Percentiles rank a stretch among this genome's conserved stretches.
Conservation (phyloP, 345 rosid species). For the Conringia planisiliqua region DNA sequence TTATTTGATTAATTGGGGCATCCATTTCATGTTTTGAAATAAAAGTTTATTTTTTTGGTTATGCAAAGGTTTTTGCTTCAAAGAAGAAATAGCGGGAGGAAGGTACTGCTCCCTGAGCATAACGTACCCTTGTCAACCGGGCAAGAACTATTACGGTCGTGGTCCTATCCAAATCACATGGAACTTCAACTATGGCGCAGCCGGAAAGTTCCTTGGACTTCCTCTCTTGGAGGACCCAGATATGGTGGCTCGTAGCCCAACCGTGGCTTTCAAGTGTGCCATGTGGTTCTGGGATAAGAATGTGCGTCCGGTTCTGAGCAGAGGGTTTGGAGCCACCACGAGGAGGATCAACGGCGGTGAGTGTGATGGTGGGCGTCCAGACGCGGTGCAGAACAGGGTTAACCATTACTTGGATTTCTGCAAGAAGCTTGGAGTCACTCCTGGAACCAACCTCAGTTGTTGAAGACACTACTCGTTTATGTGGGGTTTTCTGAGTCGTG, state of each 20-base stretch:
- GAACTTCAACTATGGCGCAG: conserved; percentile 50
- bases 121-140: conserved; percentile 26
- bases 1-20: no score
- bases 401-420: conserved; percentile 38
- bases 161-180: conserved; percentile 30
- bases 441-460: no score
- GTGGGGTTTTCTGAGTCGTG: no score
- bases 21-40: no score
- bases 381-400: conserved; percentile 11
- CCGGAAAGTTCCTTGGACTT: conserved; percentile 30
- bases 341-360: conserved; percentile 42
- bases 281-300: conserved; percentile 54
- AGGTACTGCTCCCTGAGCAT: conserved; percentile 25
- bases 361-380: conserved; percentile 33
- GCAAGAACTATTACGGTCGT: conserved; percentile 40
- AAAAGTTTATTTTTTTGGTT: no score
- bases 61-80: conserved; percentile 34
- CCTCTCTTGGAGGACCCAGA: conserved; percentile 41
- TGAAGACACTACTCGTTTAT: no score
- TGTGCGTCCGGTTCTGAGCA: conserved; percentile 31
- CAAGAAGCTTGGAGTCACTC: conserved; percentile 32
- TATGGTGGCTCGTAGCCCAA: conserved; percentile 28
- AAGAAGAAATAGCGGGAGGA: conserved; percentile 21
- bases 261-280: conserved; percentile 40
- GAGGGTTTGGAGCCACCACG: conserved; percentile 43